A percentile compares a stretch with the other conserved stretches of the same genome.
These are phyloP conservation scores for Adansonia gregorii DNA, from an alignment of 441 rosid species.

Conservation along the genomic window DNA sequence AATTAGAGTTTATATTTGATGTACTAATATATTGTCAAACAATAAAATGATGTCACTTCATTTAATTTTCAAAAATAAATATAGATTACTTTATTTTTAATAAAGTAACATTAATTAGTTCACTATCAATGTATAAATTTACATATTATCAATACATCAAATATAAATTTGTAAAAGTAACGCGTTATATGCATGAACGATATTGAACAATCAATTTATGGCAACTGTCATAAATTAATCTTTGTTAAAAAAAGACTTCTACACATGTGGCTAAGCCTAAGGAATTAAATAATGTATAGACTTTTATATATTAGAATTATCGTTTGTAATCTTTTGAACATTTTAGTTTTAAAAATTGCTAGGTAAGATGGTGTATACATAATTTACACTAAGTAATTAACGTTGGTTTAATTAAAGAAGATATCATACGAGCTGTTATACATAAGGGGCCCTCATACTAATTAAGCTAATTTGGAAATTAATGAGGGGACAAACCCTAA, in stretches of 20 bases:
- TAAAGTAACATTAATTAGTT: too few species aligned
- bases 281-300: slow-evolving; percentile 12
- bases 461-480: slow-evolving; percentile 8
- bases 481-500: slow-evolving; percentile 29
- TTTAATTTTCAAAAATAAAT: too few species aligned
- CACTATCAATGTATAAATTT: too few species aligned
- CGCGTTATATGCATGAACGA: neutral
- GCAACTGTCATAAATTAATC: neutral
- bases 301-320: neutral
- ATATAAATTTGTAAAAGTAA: neutral
- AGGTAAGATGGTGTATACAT: slow-evolving; percentile 16
- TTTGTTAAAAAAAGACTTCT: neutral
- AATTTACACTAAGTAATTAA: neutral
- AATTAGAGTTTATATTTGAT: too few species aligned
- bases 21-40: too few species aligned
- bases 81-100: too few species aligned
- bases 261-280: neutral
- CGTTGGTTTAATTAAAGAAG: neutral
- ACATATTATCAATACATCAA: too few species aligned
- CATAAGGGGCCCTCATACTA: slow-evolving; percentile 24
- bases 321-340: neutral
- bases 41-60: too few species aligned
- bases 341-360: neutral
- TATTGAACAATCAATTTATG: neutral
- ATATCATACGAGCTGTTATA: slow-evolving; percentile 32